phyloP scores from a whole-genome alignment of 768 basidiomycete genomes.

The Russula griseocarnosa region DNA sequence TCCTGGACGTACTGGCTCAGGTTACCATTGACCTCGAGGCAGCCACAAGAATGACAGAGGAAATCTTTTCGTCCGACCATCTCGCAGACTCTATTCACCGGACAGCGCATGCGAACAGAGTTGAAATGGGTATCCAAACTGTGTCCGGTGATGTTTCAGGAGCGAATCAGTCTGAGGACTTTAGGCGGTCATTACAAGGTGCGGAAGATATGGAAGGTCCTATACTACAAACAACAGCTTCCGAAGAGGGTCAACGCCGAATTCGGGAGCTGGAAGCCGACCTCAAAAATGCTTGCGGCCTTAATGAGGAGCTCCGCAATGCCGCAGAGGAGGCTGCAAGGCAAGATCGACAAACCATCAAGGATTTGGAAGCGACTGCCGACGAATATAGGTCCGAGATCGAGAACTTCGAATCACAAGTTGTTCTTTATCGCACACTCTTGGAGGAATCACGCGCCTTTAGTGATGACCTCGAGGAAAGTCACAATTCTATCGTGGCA shows the following conservation, averaged over 20 bases:
- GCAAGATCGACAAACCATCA: constrained; percentile 14
- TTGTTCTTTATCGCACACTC: constrained; percentile 18
- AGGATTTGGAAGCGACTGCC: constrained; percentile 7
- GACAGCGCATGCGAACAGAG: neutral
- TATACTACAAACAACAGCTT: neutral
- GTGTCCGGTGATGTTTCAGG: neutral
- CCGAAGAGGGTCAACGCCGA: constrained; percentile 10
- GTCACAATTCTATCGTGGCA: constrained; percentile 11
- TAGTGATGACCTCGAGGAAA: constrained; percentile 25
- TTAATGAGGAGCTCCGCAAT: constrained; percentile 13
- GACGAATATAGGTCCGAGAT: constrained; percentile 11
- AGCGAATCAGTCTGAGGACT: neutral
- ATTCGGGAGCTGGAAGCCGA: constrained; percentile 20
- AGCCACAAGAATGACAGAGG: constrained; percentile 6
- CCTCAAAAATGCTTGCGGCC: constrained; percentile 8
- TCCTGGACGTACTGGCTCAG: constrained; percentile 17
- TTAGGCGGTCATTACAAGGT: neutral
- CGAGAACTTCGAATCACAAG: constrained; percentile 19
- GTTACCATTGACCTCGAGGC: constrained; percentile 17
- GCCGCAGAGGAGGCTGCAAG: constrained; percentile 10
- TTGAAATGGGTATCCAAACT: constrained; percentile 17
- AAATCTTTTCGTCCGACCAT: neutral
- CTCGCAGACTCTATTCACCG: neutral
- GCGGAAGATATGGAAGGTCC: constrained; percentile 1
- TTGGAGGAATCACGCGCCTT: constrained; percentile 23